Evolutionary conservation across 2,329 filamentous ascomycete species (phyloP).

Genomic region (Cryphonectria radicalis): DNA sequence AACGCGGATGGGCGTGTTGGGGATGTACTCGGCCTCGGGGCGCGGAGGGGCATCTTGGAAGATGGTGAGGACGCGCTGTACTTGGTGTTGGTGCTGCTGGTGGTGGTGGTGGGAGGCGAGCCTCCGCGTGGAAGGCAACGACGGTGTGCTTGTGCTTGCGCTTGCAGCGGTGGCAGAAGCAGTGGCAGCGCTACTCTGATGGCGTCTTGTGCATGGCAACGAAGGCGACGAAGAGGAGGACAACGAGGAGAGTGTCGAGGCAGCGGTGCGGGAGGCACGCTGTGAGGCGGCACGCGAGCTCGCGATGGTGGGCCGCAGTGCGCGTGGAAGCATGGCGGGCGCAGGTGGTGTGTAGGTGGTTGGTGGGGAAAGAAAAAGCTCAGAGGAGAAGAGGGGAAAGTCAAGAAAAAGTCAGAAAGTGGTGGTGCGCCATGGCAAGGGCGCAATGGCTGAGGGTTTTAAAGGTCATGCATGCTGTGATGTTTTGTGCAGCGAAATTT

Average conservation of each 20-base stretch:
- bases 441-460: conserved; percentile 19
- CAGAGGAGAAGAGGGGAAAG: not conserved
- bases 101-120: not conserved
- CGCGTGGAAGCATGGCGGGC: conserved; percentile 24
- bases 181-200: not conserved
- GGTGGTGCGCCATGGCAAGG: conserved; percentile 22
- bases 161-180: not conserved
- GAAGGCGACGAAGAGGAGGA: not conserved
- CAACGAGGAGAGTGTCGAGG: not conserved
- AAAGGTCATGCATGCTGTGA: conserved; percentile 20
- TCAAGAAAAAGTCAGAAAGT: conserved; percentile 24
- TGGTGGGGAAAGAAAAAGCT: not conserved
- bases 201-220: not conserved
- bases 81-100: not conserved
- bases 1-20: conserved; percentile 66
- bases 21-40: conserved; percentile 50
- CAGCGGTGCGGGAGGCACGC: not conserved
- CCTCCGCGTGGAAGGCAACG: not conserved
- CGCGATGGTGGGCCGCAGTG: conserved; percentile 14
- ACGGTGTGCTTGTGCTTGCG: not conserved
- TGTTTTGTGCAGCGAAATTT: conserved; percentile 28
- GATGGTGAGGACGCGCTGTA: conserved; percentile 19
- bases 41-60: conserved; percentile 27
- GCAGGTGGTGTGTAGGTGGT: not conserved
- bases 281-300: conserved; percentile 23